phyloP scores from a whole-genome alignment of 1,284 basidiomycete genomes.

The Cryptococcus sp. region DNA sequence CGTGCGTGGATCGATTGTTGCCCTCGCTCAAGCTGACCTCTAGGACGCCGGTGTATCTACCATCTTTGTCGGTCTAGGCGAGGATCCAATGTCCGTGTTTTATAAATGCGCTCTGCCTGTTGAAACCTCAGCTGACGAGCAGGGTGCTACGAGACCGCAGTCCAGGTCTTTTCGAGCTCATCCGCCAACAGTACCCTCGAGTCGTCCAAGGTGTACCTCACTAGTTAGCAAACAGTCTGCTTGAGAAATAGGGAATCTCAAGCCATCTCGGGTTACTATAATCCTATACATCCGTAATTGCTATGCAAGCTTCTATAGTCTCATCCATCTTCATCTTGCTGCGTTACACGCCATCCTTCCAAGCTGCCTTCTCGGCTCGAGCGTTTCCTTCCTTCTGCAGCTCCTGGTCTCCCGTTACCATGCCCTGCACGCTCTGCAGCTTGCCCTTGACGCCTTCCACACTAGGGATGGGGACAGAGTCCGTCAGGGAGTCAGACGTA shows the following conservation, averaged over 20 bases:
- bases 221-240: background rate
- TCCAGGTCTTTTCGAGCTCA: slow-evolving; percentile 55
- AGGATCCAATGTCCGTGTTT: slow-evolving; percentile 58
- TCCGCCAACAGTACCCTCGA: slow-evolving; percentile 45
- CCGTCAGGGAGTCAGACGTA: slow-evolving; percentile 3
- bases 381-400: slow-evolving; percentile 9
- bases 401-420: slow-evolving; percentile 28
- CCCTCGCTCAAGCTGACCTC: background rate
- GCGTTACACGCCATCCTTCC: slow-evolving; percentile 30
- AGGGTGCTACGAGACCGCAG: slow-evolving; percentile 59
- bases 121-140: slow-evolving; percentile 1
- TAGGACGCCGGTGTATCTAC: slow-evolving; percentile 63
- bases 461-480: slow-evolving; percentile 10
- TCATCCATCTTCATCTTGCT: background rate
- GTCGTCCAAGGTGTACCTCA: slow-evolving; percentile 41
- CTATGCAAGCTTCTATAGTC: background rate
- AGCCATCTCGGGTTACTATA: background rate
- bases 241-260: background rate
- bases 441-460: slow-evolving; percentile 27
- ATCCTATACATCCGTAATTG: background rate
- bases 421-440: slow-evolving; percentile 31
- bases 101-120: too few species aligned
- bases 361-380: slow-evolving; percentile 40
- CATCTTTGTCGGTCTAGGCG: slow-evolving; percentile 76
- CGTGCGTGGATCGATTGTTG: slow-evolving; percentile 8